Evolutionary conservation across 768 basidiomycete species (phyloP).

Genomic region (Crassisporium funariophilum): DNA sequence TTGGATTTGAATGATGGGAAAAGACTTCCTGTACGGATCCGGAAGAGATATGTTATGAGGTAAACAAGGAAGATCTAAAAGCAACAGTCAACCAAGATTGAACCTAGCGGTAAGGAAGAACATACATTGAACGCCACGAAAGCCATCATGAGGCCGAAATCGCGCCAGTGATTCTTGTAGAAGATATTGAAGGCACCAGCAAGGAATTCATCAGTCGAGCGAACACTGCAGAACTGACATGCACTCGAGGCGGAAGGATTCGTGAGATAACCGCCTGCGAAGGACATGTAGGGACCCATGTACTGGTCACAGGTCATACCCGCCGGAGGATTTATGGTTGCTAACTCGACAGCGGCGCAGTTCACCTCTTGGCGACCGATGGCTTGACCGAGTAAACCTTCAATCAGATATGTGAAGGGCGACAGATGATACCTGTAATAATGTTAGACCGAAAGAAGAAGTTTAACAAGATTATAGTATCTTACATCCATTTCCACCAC

Average conservation of each 20-base stretch:
- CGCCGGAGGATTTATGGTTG: conserved; percentile 51
- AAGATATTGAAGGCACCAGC: conserved; percentile 52
- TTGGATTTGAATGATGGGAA: conserved; percentile 29
- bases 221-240: conserved; percentile 62
- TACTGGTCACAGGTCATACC: conserved; percentile 58
- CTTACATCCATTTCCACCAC: conserved; percentile 74
- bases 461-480: too few species aligned
- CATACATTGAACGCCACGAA: conserved; percentile 50
- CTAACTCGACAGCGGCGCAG: conserved; percentile 57
- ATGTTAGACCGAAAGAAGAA: too few species aligned
- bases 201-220: conserved; percentile 62
- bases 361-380: conserved; percentile 41
- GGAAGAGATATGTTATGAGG: conserved; percentile 54
- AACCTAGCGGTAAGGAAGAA: conserved; percentile 1
- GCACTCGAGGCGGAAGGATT: conserved; percentile 49
- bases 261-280: conserved; percentile 58
- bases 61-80: conserved; percentile 44
- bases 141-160: conserved; percentile 53
- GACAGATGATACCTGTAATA: conserved; percentile 48
- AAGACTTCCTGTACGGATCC: conserved; percentile 39
- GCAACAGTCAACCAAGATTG: not conserved
- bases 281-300: conserved; percentile 50
- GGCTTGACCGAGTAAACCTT: conserved; percentile 40
- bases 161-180: conserved; percentile 55
- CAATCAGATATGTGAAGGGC: conserved; percentile 60